phyloP scores from a whole-genome alignment of 2,329 filamentous ascomycete genomes.

The Parastagonospora avenae region DNA sequence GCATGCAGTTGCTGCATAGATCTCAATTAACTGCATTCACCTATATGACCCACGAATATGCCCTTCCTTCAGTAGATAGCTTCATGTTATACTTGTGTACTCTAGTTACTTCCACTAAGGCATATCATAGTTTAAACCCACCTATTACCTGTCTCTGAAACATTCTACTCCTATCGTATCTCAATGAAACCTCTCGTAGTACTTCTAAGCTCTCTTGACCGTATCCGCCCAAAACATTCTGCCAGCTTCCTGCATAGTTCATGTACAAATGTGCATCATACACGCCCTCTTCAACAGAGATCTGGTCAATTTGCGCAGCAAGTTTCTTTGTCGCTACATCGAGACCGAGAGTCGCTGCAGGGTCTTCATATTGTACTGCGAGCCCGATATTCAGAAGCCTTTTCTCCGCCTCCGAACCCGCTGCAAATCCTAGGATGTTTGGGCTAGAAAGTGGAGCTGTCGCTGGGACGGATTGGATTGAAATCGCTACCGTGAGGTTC shows the following conservation, averaged over 20 bases:
- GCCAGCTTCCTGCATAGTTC: slow-evolving; percentile 27
- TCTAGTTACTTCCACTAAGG: too few species aligned
- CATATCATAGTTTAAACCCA: not conserved
- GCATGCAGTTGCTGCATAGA: too few species aligned
- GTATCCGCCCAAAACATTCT: slow-evolving; percentile 4
- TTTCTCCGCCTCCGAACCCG: not conserved
- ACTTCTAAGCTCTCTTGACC: not conserved
- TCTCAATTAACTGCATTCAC: too few species aligned
- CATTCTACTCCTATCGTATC: not conserved
- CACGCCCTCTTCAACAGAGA: not conserved
- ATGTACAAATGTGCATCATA: slow-evolving; percentile 15
- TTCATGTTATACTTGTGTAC: too few species aligned
- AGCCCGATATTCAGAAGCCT: not conserved
- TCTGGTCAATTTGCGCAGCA: not conserved
- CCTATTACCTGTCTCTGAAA: not conserved
- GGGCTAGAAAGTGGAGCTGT: slow-evolving; percentile 2
- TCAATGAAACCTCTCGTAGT: not conserved
- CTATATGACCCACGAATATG: too few species aligned
- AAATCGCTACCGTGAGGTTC: slow-evolving; percentile 5
- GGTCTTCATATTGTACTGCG: not conserved
- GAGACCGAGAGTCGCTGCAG: not conserved
- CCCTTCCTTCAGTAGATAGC: too few species aligned
- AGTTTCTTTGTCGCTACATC: not conserved
- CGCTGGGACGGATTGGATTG: slow-evolving; percentile 8
- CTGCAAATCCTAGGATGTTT: slow-evolving; percentile 5